Base-by-base conservation (phyloP, 2,329 filamentous ascomycete genomes). In the Exophiala dermatitidis region DNA sequence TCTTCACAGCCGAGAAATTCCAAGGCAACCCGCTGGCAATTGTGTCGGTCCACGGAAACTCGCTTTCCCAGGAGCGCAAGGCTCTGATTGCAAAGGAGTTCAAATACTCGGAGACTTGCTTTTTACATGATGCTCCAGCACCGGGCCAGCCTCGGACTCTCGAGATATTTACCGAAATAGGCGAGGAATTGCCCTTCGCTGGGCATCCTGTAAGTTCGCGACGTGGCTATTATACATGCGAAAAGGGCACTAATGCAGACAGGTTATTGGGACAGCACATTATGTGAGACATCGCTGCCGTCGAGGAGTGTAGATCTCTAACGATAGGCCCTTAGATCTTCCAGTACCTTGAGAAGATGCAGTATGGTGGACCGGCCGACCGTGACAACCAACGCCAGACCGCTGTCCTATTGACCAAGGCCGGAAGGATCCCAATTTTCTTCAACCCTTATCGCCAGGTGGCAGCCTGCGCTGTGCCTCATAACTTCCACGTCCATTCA, bases 381-480 rank as follows among this genome's bases (percentile, higher is more conserved):
- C 49, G 56, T 28, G 56, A 53, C 46, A 57, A 52, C 46, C 48
- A 61, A 42, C 50, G 54, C n/a, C 58, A 61, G 30, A 52, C 57
- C 19, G 53, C 62, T 6, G 62, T 52, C 34, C 60, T 54, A 48
- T 57, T 53, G 52, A 69, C 69, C 56, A 77, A 69, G 66, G 73
- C 67, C 56, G 76, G 77, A 1, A 63, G 64, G 1, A 74, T 79
- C 6, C 62, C 64, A 6, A 64, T 74, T 49, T 64, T 66, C 9
- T 76, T 71, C 56, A 67, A 72, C 60, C 63, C 69, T 3, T 61
- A 62, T 5, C 69, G 67, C 26, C 66, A 66, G 36, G 65, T 73
- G n/a, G 79, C 83, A 3, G 77, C 74, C 48, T 84, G 84, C 10
- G 69, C 68, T 3, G 83, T 90, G 58, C 85, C 86, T 33, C 83